These are phyloP conservation scores for Voacanga thouarsii DNA, from an alignment of 257 asterid species.

Conservation along the genomic window DNA sequence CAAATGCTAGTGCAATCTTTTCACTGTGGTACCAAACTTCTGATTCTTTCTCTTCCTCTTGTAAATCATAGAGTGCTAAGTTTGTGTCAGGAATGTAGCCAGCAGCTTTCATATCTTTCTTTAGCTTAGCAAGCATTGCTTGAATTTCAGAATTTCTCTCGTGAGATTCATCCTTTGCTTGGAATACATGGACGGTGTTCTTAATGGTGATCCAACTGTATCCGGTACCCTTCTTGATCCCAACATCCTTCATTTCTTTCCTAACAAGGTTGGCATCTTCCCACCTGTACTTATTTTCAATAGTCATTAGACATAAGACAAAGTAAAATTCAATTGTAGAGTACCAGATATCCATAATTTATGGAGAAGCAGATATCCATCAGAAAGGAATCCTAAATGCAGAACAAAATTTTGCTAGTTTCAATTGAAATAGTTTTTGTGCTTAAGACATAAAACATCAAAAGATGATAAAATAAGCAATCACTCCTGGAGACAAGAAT, in stretches of 20 bases:
- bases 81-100: conserved; percentile 68
- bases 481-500: not conserved
- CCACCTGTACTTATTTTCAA: conserved; percentile 43
- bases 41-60: conserved; percentile 84
- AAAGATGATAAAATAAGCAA: not conserved
- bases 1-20: conserved; percentile 86
- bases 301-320: not conserved
- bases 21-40: conserved; percentile 88
- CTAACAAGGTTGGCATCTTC: conserved; percentile 72
- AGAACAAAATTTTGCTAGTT: not conserved
- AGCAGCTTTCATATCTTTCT: conserved; percentile 60
- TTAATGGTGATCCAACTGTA: conserved; percentile 78
- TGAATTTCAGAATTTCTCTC: conserved; percentile 61
- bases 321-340: not conserved
- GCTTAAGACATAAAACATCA: not conserved
- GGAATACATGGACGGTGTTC: conserved; percentile 63
- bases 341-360: not conserved
- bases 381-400: not conserved
- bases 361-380: not conserved
- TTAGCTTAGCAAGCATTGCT: conserved; percentile 54
- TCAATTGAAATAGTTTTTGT: no score
- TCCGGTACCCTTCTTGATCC: conserved; percentile 78
- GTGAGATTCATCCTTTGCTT: conserved; percentile 71
- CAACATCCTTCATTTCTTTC: conserved; percentile 72
- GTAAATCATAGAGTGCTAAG: conserved; percentile 67